Percentiles rank a stretch among this genome's conserved stretches.
Conservation (phyloP, 108 stramenopile species). For the Nitzschia putrida region DNA sequence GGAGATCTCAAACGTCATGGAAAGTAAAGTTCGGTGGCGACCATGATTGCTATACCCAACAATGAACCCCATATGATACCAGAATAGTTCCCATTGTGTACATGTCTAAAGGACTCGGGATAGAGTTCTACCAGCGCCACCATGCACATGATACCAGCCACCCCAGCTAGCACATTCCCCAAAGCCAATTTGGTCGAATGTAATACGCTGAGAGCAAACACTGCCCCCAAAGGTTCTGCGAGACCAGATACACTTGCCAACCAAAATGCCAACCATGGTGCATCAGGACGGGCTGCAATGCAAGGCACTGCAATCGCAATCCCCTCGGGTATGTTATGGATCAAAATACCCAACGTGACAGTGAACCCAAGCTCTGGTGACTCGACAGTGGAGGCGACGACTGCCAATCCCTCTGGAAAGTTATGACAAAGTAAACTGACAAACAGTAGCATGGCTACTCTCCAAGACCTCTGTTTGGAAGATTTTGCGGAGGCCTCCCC, state of each 20-base stretch:
- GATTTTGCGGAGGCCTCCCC: not conserved
- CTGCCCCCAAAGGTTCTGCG: slow-evolving; percentile 75
- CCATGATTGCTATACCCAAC: slow-evolving; percentile 27
- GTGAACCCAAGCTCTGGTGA: slow-evolving; percentile 70
- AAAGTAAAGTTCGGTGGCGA: slow-evolving; percentile 36
- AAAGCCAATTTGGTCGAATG: slow-evolving; percentile 27
- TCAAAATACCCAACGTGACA: slow-evolving; percentile 76
- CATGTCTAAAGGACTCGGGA: slow-evolving; percentile 67
- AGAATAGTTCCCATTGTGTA: slow-evolving; percentile 16
- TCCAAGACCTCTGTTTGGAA: slow-evolving; percentile 56
- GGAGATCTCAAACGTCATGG: slow-evolving; percentile 4
- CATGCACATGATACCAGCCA: slow-evolving; percentile 85
- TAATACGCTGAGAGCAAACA: slow-evolving; percentile 56
- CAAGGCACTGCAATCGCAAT: slow-evolving; percentile 85
- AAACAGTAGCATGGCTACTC: slow-evolving; percentile 80
- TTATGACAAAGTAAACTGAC: slow-evolving; percentile 72
- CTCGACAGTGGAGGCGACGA: slow-evolving; percentile 71
- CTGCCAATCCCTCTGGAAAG: slow-evolving; percentile 82
- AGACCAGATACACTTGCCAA: slow-evolving; percentile 74
- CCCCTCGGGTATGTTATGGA: slow-evolving; percentile 87
- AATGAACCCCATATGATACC: slow-evolving; percentile 30
- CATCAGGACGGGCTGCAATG: slow-evolving; percentile 72
- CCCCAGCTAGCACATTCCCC: slow-evolving; percentile 80
- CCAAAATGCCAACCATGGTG: slow-evolving; percentile 70
- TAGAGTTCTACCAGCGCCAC: slow-evolving; percentile 76